Percentiles rank a stretch among this genome's conserved stretches.
phyloP scores from a whole-genome alignment of 164 flowering plant species.

The Chimonanthus salicifolius region DNA sequence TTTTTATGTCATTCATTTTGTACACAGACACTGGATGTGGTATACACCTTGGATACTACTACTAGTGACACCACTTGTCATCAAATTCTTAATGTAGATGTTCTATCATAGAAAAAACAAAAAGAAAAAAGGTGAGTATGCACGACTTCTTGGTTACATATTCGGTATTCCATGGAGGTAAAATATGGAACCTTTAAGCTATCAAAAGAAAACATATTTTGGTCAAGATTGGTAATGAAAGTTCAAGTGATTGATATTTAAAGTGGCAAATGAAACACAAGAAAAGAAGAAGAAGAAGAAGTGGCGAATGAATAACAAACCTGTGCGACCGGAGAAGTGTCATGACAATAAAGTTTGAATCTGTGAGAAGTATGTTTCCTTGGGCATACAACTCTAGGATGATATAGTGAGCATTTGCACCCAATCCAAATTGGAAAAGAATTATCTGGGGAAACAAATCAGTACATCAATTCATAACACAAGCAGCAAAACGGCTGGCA shows the following conservation, averaged over 20 bases:
- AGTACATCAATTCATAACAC: not conserved
- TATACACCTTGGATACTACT: no score
- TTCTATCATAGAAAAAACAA: no score
- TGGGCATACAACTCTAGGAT: slow-evolving; percentile 95
- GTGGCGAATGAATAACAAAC: slow-evolving; percentile 25
- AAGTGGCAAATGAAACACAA: no score
- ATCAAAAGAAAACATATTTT: no score
- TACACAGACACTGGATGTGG: no score
- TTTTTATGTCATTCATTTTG: no score
- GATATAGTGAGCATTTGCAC: slow-evolving; percentile 77
- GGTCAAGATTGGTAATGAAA: not conserved
- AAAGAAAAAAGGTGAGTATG: no score
- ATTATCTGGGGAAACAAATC: slow-evolving; percentile 45
- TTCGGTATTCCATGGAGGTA: no score
- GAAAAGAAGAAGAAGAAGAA: not conserved
- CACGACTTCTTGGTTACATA: no score
- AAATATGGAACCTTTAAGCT: no score
- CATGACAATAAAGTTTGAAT: slow-evolving; percentile 75
- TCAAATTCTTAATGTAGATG: no score
- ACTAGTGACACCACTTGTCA: no score
- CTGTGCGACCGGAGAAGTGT: slow-evolving; percentile 97
- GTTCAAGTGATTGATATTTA: not conserved
- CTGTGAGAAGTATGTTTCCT: slow-evolving; percentile 86
- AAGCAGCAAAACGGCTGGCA: not conserved
- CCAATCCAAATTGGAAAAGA: slow-evolving; percentile 89